Conservation (phyloP, 371 early-diverging fungal species). For the Funneliformis caledonium region DNA sequence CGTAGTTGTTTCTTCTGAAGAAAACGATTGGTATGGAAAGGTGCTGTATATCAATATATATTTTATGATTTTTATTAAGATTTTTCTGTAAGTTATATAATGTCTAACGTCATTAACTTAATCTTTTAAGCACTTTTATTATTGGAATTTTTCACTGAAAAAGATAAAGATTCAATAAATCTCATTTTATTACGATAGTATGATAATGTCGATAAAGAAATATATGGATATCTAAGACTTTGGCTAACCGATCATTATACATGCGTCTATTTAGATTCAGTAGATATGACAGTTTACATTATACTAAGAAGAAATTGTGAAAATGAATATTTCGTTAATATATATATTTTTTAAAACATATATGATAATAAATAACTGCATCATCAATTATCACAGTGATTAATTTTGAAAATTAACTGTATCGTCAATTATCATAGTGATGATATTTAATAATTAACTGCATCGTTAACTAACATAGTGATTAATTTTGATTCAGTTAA, state of each 20-base stretch:
- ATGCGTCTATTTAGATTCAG: background rate
- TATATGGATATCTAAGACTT: background rate
- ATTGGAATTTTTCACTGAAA: background rate
- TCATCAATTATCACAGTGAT: too few species aligned
- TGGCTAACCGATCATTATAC: background rate
- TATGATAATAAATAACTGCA: too few species aligned
- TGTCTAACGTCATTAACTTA: background rate
- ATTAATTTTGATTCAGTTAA: too few species aligned
- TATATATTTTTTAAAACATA: background rate
- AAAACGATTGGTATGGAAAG: background rate
- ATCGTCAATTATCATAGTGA: too few species aligned
- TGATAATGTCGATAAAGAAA: background rate
- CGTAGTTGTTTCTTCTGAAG: background rate
- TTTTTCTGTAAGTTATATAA: too few species aligned
- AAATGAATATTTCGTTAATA: constrained; percentile 11
- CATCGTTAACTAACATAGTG: too few species aligned
- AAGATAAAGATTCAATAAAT: background rate
- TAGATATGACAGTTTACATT: background rate
- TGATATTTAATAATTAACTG: too few species aligned
- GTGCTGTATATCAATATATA: background rate
- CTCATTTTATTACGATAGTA: background rate
- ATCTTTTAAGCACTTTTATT: background rate
- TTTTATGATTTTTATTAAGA: background rate
- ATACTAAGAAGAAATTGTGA: background rate
- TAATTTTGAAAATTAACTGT: too few species aligned